Percentiles rank a stretch among this genome's conserved stretches.
phyloP scores from a whole-genome alignment of 2,329 filamentous ascomycete genomes.

The Aspergillus quadrilineatus region DNA sequence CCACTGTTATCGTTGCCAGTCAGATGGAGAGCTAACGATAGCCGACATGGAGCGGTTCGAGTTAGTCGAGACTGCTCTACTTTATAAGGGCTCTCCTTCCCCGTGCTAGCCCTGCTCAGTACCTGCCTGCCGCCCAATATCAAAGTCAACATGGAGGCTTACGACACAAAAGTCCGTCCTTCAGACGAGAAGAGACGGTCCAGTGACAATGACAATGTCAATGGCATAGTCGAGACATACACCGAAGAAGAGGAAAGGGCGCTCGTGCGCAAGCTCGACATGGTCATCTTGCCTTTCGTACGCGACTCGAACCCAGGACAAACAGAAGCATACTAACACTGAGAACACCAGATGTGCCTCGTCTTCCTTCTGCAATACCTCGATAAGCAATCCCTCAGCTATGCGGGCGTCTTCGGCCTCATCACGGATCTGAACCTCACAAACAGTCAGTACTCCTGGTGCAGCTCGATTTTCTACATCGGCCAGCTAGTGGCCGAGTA shows the following conservation, averaged over 20 bases:
- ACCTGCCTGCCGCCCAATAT: neutral
- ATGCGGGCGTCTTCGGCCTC: conserved; percentile 8
- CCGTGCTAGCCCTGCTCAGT: neutral
- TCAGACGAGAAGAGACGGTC: neutral
- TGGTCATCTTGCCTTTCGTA: neutral
- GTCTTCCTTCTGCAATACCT: conserved; percentile 18
- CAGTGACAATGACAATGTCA: neutral
- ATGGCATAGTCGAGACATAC: neutral
- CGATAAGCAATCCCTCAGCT: conserved; percentile 13
- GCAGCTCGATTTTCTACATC: conserved; percentile 12
- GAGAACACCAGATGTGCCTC: conserved; percentile 9
- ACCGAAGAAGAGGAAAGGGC: neutral
- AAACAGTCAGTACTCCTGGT: conserved; percentile 10
- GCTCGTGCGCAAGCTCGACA: conserved; percentile 1
- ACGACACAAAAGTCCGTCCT: neutral
- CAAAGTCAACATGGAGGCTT: neutral
- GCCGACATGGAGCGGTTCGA: neutral
- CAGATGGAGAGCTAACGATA: neutral
- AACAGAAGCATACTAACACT: neutral
- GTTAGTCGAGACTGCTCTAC: neutral
- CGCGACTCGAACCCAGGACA: neutral
- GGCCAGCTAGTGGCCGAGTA: conserved; percentile 4
- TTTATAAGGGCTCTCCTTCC: neutral
- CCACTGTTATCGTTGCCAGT: neutral
- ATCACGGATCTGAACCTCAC: conserved; percentile 1